Base-by-base conservation (phyloP, 2,329 filamentous ascomycete genomes). In the Canariomyces notabilis region DNA sequence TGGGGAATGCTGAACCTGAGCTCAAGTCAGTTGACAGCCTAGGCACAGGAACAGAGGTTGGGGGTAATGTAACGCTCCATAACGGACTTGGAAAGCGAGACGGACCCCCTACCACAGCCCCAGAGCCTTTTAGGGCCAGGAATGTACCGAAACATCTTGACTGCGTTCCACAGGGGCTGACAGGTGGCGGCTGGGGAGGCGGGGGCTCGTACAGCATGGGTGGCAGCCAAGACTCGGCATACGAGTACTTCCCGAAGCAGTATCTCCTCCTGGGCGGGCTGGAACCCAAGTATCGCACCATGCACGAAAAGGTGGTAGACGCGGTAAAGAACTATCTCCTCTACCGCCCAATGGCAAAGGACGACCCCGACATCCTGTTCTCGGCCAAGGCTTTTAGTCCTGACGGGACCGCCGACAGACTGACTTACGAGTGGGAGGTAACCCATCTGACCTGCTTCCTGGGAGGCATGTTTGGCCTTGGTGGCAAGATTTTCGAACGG, bases 181-280 rank as follows among this genome's bases (percentile, higher is more conserved):
- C 68, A 0, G 57, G 74, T 1, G 70, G 67, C 9, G 65, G 67
- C 12, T 69, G 66, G 46, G 69, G 70, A 2, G 57, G n/a, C n/a
- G n/a, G 59, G 33, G 71, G 82, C 48, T 59, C 66, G 48, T 80
- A 75, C 57, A 71, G 78, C 46, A 77, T 85, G 73, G 82, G 81
- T 45, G 82, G 80, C 36, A 75, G 74, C 45, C 78, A 85, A 58
- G 82, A 86, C 59, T 85, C 82, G n/a, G 76, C 81, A 0, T 86
- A 86, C 54, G 82, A 86, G 51, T 86, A 86, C 58, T 82, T 85
- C 54, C 74, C 80, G 46, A 85, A 81, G 60, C 71, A 90, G 69
- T 85, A 84, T 59, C 68, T 93, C 11, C 75, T 95, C 5, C 76
- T 95, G 2, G 87, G 87, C 47, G 89, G 89, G 1, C 72, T 82